A percentile compares a stretch with the other conserved stretches of the same genome.
These are phyloP conservation scores for Abrus pulchellus DNA, from an alignment of 306 rosid species.

Conservation along the genomic window DNA sequence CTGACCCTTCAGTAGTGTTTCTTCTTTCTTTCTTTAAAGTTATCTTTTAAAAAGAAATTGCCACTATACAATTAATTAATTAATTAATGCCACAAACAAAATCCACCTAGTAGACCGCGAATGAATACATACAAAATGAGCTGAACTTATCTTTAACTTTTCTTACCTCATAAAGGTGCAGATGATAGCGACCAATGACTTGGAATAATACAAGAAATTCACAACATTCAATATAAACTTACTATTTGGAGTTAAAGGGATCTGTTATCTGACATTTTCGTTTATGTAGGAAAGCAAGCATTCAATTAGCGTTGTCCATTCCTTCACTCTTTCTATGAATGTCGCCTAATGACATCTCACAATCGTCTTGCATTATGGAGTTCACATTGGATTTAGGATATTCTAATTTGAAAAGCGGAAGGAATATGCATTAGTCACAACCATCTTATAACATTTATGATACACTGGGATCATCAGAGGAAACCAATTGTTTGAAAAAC, in stretches of 20 bases:
- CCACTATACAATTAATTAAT: not conserved
- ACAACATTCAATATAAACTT: constrained; percentile 11
- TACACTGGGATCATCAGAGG: not conserved
- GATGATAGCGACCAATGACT: constrained; percentile 14
- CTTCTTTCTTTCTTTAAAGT: not conserved
- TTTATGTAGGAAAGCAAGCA: not conserved
- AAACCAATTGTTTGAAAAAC: constrained; percentile 32
- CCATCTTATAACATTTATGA: not conserved
- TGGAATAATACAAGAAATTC: constrained; percentile 1
- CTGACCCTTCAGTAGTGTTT: not conserved
- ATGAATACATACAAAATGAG: not conserved
- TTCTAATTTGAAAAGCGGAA: not conserved
- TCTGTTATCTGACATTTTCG: constrained; percentile 25
- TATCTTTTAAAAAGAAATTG: not conserved
- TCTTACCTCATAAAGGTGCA: not conserved
- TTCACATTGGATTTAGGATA: constrained; percentile 15
- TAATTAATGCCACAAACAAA: not conserved
- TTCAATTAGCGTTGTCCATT: not conserved
- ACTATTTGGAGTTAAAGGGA: not conserved
- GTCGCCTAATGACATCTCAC: constrained; percentile 14
- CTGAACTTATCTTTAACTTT: not conserved
- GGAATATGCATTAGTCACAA: constrained; percentile 22
- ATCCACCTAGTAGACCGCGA: not conserved
- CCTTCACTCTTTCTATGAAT: not conserved
- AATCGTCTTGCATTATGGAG: not conserved